A percentile compares a stretch with the other conserved stretches of the same genome.
Conservation (phyloP, 1,284 basidiomycete species). For the Gymnopus androsaceus region DNA sequence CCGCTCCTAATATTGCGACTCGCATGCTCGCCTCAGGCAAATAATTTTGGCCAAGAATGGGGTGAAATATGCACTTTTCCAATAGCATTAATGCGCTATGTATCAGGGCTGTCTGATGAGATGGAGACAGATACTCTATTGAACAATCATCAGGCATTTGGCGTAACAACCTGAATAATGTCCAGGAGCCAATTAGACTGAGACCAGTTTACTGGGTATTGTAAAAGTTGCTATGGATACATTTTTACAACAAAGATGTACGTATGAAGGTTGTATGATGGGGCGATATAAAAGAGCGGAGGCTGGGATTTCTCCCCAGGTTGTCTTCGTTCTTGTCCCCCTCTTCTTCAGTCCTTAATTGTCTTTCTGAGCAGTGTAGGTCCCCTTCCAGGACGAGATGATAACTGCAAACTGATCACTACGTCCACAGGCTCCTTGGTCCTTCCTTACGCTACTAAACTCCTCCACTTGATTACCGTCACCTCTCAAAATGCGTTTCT, state of each 20-base stretch:
- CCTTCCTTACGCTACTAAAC: slow-evolving; percentile 16
- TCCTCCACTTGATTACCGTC: not conserved
- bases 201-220: not conserved
- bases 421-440: slow-evolving; percentile 30
- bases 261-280: no score
- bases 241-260: no score
- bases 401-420: not conserved
- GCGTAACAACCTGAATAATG: no score
- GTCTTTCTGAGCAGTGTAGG: slow-evolving; percentile 38
- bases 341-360: slow-evolving; percentile 11
- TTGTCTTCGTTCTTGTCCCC: slow-evolving; percentile 11
- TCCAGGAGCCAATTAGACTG: slow-evolving; percentile 2
- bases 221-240: slow-evolving; percentile 8
- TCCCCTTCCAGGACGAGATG: slow-evolving; percentile 1
- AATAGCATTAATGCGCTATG: not conserved
- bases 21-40: no score
- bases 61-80: no score
- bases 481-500: slow-evolving; percentile 52
- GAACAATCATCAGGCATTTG: no score
- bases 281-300: not conserved
- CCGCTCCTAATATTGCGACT: no score
- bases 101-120: no score
- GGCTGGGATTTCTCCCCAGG: not conserved
- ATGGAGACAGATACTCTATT: no score
- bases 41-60: no score